A percentile compares a stretch with the other conserved stretches of the same genome.
These are phyloP conservation scores for Nymphaea thermarum DNA, from an alignment of 164 flowering plant species.

Conservation along the genomic window DNA sequence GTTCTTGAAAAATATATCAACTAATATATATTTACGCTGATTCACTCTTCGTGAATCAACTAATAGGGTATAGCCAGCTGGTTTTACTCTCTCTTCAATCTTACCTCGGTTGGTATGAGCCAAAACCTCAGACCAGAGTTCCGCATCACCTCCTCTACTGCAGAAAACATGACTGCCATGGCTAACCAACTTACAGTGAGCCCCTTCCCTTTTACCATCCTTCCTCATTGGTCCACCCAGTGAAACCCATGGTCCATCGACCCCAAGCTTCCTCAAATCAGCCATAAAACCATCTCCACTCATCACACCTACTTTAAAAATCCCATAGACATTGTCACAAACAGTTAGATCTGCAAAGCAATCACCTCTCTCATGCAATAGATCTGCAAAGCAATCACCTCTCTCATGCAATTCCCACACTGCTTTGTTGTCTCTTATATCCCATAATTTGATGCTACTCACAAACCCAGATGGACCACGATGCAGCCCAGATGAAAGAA, in stretches of 20 bases:
- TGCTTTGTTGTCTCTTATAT: conserved; percentile 48
- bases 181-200: conserved; percentile 55
- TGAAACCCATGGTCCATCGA: conserved; percentile 47
- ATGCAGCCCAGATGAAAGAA: conserved; percentile 86
- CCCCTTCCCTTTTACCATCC: conserved; percentile 71
- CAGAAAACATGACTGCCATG: conserved; percentile 77
- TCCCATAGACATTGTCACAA: conserved; percentile 32
- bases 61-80: no score
- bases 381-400: conserved; percentile 76
- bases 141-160: conserved; percentile 58
- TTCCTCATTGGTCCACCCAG: conserved; percentile 32
- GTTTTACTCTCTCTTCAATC: conserved; percentile 30
- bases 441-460: conserved; percentile 74
- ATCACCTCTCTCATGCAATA: conserved; percentile 54
- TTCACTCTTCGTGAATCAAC: no score
- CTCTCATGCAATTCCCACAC: conserved; percentile 64
- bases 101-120: conserved; percentile 16
- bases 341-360: conserved; percentile 82
- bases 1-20: no score
- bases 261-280: conserved; percentile 62
- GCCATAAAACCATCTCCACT: conserved; percentile 61
- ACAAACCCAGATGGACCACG: conserved; percentile 73
- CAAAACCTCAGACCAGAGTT: conserved; percentile 83
- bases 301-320: conserved; percentile 80
- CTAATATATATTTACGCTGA: no score